Base-by-base conservation (phyloP, 2,329 filamentous ascomycete genomes). In the Neopestalotiopsis sp. region DNA sequence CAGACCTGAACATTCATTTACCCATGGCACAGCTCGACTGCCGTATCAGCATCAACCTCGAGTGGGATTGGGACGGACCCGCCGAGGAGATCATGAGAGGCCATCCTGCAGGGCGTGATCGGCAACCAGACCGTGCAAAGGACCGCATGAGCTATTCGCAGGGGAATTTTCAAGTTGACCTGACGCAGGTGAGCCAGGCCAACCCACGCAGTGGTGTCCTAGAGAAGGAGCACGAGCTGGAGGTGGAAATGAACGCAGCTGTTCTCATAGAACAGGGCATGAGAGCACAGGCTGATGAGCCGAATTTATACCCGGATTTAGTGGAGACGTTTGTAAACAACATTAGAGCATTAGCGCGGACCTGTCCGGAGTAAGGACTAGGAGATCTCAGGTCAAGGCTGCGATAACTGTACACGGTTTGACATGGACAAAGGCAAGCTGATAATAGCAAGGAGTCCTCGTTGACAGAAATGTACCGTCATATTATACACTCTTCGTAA, bases 111-210 rank as follows among this genome's bases (percentile, higher is more conserved):
- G 72, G 79, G 67, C 72, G 84, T 76, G 75, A 83, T 76, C 75
- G 76, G 34, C 79, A 80, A 72, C 82, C 86, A 6, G 91, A 94
- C 75, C 90, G 95, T 6, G 90, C 89, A 74, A 99, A 99, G 80
- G 95, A 99, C 80, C 89, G 96, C 20, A 84, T 99, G 78, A 97
- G 93, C 77, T 99, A 99, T 81, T 91, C 87, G 10, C 97, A 98
- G 78, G 87, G 94, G 56, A 90, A 89, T 67, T 98, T 97, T 78
- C 93, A 96, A 78, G 88, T 99, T 74, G 96, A 99, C 80, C 84
- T 99, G 65, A 99, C 96, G 0, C 95, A 98, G 79, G 96, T 99
- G 57, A 92, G 90, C 12, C 86, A 85, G 64, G 76, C 76, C 5
- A 73, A 74, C 78, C 81, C 81, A 38, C 74, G 79, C 28, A 78